Evolutionary conservation across 2,329 filamentous ascomycete genomes (phyloP), one percentile per base, ranked within the genome.

Genomic region (Calonectria pauciramosa): DNA sequence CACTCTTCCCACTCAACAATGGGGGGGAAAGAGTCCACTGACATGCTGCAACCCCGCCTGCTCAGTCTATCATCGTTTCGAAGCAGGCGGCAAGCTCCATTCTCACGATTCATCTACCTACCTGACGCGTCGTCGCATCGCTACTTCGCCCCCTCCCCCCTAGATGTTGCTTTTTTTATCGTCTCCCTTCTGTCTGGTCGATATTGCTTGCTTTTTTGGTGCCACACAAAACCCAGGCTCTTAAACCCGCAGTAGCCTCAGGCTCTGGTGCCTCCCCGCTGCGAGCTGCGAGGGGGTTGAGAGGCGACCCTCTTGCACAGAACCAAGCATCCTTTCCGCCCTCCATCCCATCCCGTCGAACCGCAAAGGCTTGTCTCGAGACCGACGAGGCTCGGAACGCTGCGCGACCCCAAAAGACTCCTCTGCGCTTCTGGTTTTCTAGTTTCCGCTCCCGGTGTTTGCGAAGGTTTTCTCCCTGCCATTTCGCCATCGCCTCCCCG

Each of bases 51-150:
- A 65, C 54, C 44, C 41, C 54, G 56, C 44, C 38, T 51, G 14
- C 60, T 56, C 60, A 44, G 34, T 32, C 63, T 60, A 34, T 34
- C 65, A 51, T 68, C 49, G 60, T 34, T 56, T 51, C 20, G 28
- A 56, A 49, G 64, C 34, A n/a, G 67, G 54, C 32, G 30, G 14
- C 52, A 34, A 41, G 20, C 34, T 36, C 63, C 49, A 65, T 64
- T 32, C 60, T 71, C 69, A 54, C 64, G 36, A 65, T 67, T 36
- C n/a, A 51, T 36, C 60, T 68, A 41, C 54, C 64, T 72, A 28
- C 52, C 59, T 72, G 64, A 63, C 54, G 64, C 64, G 38, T 64
- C 34, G 34, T 64, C 41, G 41, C 56, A 36, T 52, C n/a, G 44
- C 38, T 47, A 7, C 52, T 69, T 30, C 51, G 47, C 47, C 56